These are phyloP conservation scores for Oryza rufipogon DNA, from an alignment of 176 grass and related monocot genomes.

Conservation along the genomic window DNA sequence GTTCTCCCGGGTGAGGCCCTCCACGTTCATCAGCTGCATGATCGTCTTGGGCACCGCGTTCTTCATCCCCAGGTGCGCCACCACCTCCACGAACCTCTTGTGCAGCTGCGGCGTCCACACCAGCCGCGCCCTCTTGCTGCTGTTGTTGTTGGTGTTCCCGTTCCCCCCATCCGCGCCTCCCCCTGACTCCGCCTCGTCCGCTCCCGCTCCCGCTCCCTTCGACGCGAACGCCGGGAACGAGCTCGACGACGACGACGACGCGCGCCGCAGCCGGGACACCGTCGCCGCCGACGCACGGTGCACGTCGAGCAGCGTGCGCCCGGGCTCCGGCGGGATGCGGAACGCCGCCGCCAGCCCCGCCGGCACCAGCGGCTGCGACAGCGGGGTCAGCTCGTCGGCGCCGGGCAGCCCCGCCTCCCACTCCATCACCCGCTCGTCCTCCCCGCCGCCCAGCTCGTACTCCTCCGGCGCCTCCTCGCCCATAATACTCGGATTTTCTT, in stretches of 20 bases:
- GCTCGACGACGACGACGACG: slow-evolving; percentile 19
- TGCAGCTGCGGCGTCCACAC: slow-evolving; percentile 98
- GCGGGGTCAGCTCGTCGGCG: slow-evolving; percentile 64
- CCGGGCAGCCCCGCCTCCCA: slow-evolving; percentile 75
- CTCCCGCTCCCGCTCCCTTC: background rate
- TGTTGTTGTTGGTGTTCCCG: background rate
- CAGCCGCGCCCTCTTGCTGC: slow-evolving; percentile 55
- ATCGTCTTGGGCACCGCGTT: slow-evolving; percentile 92
- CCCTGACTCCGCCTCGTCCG: slow-evolving; percentile 45
- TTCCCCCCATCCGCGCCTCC: background rate
- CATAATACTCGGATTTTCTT: background rate
- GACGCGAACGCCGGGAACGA: background rate
- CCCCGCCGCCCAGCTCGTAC: slow-evolving; percentile 22
- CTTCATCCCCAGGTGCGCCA: slow-evolving; percentile 90
- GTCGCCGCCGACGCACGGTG: slow-evolving; percentile 68
- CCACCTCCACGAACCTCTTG: slow-evolving; percentile 95
- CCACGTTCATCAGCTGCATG: slow-evolving; percentile 99
- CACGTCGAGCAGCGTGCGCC: slow-evolving; percentile 65
- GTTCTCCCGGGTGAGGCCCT: slow-evolving; percentile 85
- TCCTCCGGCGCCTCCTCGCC: slow-evolving; percentile 51
- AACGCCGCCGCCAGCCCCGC: slow-evolving; percentile 70
- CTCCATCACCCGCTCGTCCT: slow-evolving; percentile 54
- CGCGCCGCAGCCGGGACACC: slow-evolving; percentile 57
- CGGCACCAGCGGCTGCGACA: slow-evolving; percentile 74
- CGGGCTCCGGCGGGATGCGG: slow-evolving; percentile 77